Evolutionary conservation across 1,284 basidiomycete genomes (phyloP).

Genomic region (Bjerkandera adusta): DNA sequence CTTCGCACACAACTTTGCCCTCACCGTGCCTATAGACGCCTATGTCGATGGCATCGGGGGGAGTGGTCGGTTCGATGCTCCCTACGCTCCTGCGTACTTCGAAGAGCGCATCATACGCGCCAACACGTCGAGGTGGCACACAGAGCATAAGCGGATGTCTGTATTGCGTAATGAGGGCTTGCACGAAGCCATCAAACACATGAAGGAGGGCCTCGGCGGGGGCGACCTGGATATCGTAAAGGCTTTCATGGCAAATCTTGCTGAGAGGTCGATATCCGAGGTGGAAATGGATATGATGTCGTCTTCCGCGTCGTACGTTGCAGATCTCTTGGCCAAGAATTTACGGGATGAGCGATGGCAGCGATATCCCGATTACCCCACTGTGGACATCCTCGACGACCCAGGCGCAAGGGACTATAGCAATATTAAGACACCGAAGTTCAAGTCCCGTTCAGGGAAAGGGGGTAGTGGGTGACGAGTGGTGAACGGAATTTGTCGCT

Average conservation of each 20-base stretch:
- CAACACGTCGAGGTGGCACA: constrained; percentile 22
- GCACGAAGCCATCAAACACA: constrained; percentile 20
- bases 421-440: too few relatives aligned
- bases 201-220: neutral
- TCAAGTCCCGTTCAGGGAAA: too few relatives aligned
- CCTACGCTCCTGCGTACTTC: constrained; percentile 37
- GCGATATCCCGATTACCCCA: neutral
- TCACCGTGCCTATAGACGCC: constrained; percentile 21
- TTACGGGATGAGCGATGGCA: neutral
- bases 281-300: neutral
- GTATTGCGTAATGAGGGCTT: constrained; percentile 33
- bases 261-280: neutral
- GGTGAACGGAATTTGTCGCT: too few relatives aligned
- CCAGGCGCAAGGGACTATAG: too few relatives aligned
- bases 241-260: neutral
- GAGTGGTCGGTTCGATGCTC: too few relatives aligned
- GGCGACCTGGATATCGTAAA: neutral
- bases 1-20: constrained; percentile 38
- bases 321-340: neutral
- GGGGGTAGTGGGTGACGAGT: too few relatives aligned
- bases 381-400: neutral
- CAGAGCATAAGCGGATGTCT: constrained; percentile 31
- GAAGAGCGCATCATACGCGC: constrained; percentile 24
- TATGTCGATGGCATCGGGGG: constrained; percentile 26
- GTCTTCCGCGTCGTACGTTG: neutral